Evolutionary conservation across 148 eudicot species (phyloP).

Genomic region (Vaccinium vitisidaea): DNA sequence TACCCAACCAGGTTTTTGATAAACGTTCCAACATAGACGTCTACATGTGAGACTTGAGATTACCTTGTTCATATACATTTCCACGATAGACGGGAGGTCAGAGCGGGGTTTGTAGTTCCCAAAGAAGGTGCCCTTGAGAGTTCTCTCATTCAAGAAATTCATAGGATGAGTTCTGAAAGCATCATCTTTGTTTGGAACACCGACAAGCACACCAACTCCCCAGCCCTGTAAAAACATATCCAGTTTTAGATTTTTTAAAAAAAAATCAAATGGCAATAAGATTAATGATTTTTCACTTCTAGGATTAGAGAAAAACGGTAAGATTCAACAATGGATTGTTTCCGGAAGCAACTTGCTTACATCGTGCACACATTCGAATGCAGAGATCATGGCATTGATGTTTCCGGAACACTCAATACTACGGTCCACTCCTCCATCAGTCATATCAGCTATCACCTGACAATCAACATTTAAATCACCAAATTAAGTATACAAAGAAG

Average conservation of each 20-base stretch:
- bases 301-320: background rate
- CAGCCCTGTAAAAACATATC: slow-evolving; percentile 33
- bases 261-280: background rate
- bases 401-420: slow-evolving; percentile 39
- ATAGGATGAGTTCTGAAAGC: slow-evolving; percentile 44
- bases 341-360: slow-evolving; percentile 13
- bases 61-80: slow-evolving; percentile 48
- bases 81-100: slow-evolving; percentile 42
- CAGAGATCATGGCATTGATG: slow-evolving; percentile 41
- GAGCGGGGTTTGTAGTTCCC: slow-evolving; percentile 50
- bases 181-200: slow-evolving; percentile 50
- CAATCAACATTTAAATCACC: background rate
- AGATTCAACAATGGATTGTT: background rate
- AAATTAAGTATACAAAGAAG: background rate
- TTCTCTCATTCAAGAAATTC: slow-evolving; percentile 45
- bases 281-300: background rate
- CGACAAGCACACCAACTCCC: slow-evolving; percentile 50
- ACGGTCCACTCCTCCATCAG: slow-evolving; percentile 40
- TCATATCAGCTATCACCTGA: slow-evolving; percentile 43
- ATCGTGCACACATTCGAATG: slow-evolving; percentile 47
- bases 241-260: background rate
- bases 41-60: background rate
- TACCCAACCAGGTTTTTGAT: background rate
- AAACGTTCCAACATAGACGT: background rate
- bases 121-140: slow-evolving; percentile 52